Evolutionary conservation across 768 basidiomycete species (phyloP), one percentile per base, ranked within the genome.

Genomic region (Nevesoporus exiguus): DNA sequence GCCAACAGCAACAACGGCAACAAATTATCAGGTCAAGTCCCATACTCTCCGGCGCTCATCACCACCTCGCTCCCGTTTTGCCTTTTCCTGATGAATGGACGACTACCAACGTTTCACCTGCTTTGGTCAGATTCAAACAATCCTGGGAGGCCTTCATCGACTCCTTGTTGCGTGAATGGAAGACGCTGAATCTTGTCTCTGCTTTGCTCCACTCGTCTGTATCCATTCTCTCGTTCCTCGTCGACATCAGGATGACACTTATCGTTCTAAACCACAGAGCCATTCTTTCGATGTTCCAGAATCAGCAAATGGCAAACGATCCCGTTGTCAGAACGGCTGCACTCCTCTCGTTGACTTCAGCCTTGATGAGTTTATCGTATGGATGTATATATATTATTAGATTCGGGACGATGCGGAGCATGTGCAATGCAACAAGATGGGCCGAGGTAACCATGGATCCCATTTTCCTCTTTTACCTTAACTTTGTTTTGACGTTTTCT

Each of bases 71-170:
- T 5, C 34, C 56, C 3, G 27, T 70, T 29, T 65, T 80, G 1
- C 80, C 81, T 2, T 75, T 79, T 34, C 80, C 80, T 2, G 80
- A 81, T 10, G 80, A 82, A 42, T 81, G 80, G 79, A 76, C 77
- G 0, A 43, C 45, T 7, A 40, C 80, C 3, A 69, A 77, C 2
- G 84, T 85, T 5, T 80, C 86, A 0, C 85, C 84, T 5, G 80
- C 86, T 6, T 66, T 89, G 37, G 71, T 82, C 8, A 74, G 84
- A 45, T 91, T 91, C 75, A 79, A 77, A 58, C 59, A 64, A 7
- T 78, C 82, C 2, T 90, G 88, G 88, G 88, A 90, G 67, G 68
- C 63, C 0, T 88, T 90, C 59, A 78, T 89, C 11, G 84, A 86
- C 51, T 82, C 84, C 1, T 72, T 90, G n/a, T 55, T 81, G 57